Conservation (phyloP, 371 early-diverging fungal genomes). For the Capillidium heterosporum region DNA sequence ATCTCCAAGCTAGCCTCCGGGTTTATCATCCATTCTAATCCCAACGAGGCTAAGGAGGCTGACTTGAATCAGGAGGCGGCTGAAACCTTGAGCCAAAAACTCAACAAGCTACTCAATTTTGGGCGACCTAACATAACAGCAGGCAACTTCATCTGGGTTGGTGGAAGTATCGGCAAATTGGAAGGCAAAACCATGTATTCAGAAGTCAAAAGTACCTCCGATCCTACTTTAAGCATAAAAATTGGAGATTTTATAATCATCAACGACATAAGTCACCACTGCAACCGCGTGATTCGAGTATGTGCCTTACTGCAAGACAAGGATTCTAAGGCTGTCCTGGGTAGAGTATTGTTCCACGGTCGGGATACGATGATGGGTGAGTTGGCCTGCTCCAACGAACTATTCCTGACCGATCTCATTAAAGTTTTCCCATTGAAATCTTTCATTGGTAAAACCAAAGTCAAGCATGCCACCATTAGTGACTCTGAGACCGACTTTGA, state of each 20-base stretch:
- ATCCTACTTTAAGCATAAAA: slow-evolving; percentile 4
- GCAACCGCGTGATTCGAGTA: slow-evolving; percentile 13
- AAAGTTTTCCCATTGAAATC: slow-evolving; percentile 13
- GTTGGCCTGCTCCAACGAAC: slow-evolving; percentile 22
- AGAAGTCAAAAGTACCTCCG: slow-evolving; percentile 8
- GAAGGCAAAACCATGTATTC: slow-evolving; percentile 8
- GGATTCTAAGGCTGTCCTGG: slow-evolving; percentile 14
- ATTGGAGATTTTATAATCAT: slow-evolving; percentile 14
- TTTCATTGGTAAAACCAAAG: slow-evolving; percentile 19
- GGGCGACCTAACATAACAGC: neutral
- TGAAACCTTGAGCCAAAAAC: neutral
- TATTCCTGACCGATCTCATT: slow-evolving; percentile 25
- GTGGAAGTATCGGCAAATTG: slow-evolving; percentile 1
- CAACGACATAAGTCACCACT: slow-evolving; percentile 8
- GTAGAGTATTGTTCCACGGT: slow-evolving; percentile 22
- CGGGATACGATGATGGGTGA: slow-evolving; percentile 25
- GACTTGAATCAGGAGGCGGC: neutral
- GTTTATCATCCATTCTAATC: slow-evolving; percentile 8
- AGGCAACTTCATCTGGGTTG: slow-evolving; percentile 6
- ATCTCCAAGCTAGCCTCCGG: slow-evolving; percentile 22
- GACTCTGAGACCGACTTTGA: slow-evolving; percentile 12
- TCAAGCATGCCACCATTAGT: slow-evolving; percentile 13
- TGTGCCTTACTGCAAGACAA: slow-evolving; percentile 11
- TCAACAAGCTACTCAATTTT: neutral
- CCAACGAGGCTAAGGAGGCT: neutral